Conservation (phyloP, 1,139 yeast species). For the Fermentozyma sake region DNA sequence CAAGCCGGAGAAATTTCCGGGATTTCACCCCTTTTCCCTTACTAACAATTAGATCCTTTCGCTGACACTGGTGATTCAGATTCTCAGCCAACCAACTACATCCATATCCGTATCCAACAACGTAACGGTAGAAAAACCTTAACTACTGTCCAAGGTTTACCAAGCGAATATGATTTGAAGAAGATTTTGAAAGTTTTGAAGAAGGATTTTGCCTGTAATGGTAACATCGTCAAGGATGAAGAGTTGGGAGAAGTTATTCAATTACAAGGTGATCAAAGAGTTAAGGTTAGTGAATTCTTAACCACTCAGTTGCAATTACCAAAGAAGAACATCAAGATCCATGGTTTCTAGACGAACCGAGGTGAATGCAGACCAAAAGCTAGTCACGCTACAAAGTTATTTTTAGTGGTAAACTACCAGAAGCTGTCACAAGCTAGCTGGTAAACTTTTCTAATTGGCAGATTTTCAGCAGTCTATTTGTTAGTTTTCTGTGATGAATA, state of each 20-base stretch:
- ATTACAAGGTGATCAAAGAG: constrained; percentile 98
- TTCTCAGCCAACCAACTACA: constrained; percentile 91
- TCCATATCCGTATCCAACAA: constrained; percentile 98
- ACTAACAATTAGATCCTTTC: constrained; percentile 72
- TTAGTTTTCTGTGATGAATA: too few relatives aligned
- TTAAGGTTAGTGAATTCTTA: constrained; percentile 91
- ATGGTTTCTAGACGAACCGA: constrained; percentile 74
- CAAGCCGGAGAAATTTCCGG: not conserved
- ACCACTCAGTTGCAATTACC: constrained; percentile 82
- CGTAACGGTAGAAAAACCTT: constrained; percentile 99
- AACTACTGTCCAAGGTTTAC: constrained; percentile 97
- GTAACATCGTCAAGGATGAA: constrained; percentile 94
- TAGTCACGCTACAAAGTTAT: too few relatives aligned
- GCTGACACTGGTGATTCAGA: constrained; percentile 99
- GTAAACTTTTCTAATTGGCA: too few relatives aligned
- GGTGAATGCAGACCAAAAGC: too few relatives aligned
- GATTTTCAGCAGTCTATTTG: too few relatives aligned
- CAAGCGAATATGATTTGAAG: constrained; percentile 90
- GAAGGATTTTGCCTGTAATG: constrained; percentile 98
- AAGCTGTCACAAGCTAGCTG: too few relatives aligned
- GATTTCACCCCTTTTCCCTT: too few relatives aligned
- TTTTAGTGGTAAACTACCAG: too few relatives aligned
- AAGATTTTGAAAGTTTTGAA: constrained; percentile 89
- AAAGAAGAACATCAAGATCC: constrained; percentile 95
- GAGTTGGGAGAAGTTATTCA: constrained; percentile 97